phyloP scores from a whole-genome alignment of 371 early-diverging fungal genomes.

The Mucor mucedo region DNA sequence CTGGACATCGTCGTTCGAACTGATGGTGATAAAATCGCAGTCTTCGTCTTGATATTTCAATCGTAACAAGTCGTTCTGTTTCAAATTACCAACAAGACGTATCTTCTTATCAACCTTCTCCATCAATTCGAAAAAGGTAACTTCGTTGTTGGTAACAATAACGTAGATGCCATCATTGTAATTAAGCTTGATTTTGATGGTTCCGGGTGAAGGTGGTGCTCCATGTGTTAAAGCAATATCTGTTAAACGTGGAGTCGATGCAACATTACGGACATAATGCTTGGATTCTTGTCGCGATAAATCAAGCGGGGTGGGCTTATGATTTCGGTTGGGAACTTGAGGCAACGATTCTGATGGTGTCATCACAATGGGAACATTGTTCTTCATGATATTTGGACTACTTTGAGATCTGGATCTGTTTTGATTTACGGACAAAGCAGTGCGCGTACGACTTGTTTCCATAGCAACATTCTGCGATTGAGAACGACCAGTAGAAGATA shows the following conservation, averaged over 20 bases:
- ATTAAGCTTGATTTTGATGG: constrained; percentile 84
- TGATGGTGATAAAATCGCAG: constrained; percentile 85
- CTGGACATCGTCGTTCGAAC: constrained; percentile 89
- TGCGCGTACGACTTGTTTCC: constrained; percentile 10
- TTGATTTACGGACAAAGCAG: constrained; percentile 29
- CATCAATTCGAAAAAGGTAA: constrained; percentile 77
- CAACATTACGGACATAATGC: constrained; percentile 35
- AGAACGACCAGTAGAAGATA: constrained; percentile 37
- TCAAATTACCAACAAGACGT: constrained; percentile 71
- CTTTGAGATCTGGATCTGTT: constrained; percentile 69
- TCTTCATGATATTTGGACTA: constrained; percentile 67
- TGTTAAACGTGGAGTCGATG: constrained; percentile 35
- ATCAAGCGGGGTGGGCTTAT: constrained; percentile 25
- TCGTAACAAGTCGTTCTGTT: constrained; percentile 58
- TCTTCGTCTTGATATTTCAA: constrained; percentile 94
- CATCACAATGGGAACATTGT: constrained; percentile 8
- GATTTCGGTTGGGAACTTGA: constrained; percentile 13
- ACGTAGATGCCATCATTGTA: constrained; percentile 86
- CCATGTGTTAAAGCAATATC: constrained; percentile 20
- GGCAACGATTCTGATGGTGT: constrained; percentile 2
- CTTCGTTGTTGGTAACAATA: constrained; percentile 77
- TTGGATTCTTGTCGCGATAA: constrained; percentile 13
- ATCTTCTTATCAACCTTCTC: constrained; percentile 88
- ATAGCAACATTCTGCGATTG: constrained; percentile 48
- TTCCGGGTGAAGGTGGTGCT: constrained; percentile 29